Base-by-base conservation (phyloP, 257 asterid genomes). In the Haberlea rhodopensis region DNA sequence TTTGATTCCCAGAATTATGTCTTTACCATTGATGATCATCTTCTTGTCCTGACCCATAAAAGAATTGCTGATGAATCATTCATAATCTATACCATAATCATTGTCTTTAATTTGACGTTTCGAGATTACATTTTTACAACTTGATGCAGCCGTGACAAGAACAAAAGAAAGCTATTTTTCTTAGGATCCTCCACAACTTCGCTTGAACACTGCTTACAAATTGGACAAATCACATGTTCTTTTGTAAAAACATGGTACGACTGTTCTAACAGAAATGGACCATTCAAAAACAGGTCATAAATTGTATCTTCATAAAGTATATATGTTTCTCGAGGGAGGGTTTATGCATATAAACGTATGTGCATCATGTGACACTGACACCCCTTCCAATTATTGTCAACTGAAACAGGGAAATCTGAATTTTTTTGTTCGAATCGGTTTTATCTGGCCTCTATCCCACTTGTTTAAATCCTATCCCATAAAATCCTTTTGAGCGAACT, bases 141-240 rank as follows among this genome's bases (percentile, higher is more conserved):
- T 60, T 28, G 25, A 34, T 21, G 18, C 65, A 37, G 32, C 52
- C 26, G 32, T 13, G 8, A 4, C 46, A n/a, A 19, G 10, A 21
- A 10, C 16, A 15, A 2, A 20, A 8, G 46, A 37, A 15, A 7
- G 15, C 53, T 20, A 20, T 5, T 37, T 27, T 60, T 11, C 5
- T n/a, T 29, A 28, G n/a, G n/a, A 57, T 55, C 62, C 45, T 55
- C 62, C 45, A 57, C 37, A 8, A 57, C 21, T 57, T 28, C 7
- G 2, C 18, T 40, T 10, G 23, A 23, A 28, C 20, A 6, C 13
- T 27, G 24, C 62, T 8, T 5, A 11, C 21, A 26, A 28, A 6
- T 16, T 29, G 23, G 46, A 57, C n/a, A 19, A 57, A 29, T 58
- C 27, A 9, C 11, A 58, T 58, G 26, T 8, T 32, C 28, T 6